Evolutionary conservation across 2,329 filamentous ascomycete species (phyloP), one percentile per base, ranked within the genome.

Genomic region (Fusarium sp.): DNA sequence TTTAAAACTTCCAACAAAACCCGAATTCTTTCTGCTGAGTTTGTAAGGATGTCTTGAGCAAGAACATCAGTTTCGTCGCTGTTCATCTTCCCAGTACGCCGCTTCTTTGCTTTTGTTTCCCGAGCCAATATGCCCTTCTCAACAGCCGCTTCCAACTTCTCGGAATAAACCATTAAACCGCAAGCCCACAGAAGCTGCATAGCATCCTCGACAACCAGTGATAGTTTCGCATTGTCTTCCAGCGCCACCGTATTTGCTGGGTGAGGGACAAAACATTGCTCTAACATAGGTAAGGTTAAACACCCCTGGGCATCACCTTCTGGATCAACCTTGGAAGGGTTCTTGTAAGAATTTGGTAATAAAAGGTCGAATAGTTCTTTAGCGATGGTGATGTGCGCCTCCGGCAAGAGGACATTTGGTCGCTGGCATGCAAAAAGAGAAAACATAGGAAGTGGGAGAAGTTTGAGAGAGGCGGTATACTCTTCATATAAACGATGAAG

Each of bases 171-270:
- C 14, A 81, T 66, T 20, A 72, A 69, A 14, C 78, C 77, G 25
- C 75, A 72, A 4, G 59, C 56, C 78, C 82, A 84, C 4, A 86
- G 77, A 8, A 89, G 78, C 45, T 88, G 83, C 30, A 92, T 73
- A 49, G 93, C 77, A 3, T 83, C 83, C 78, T 95, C 92, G 0
- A 93, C 79, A 30, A 92, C 77, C 11, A 94, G 78, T 3, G 90
- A 89, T 37, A 94, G 82, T 75, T 91, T 92, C 27, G 90, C 89
- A 70, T 96, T 94, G 65, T 93, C 91, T 20, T 87, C 84, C 1
- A 85, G 77, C 8, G 82, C 83, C 15, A 85, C 81, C 0, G 84
- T 87, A 60, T 87, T 89, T 2, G 92, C 90, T 0, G 90, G 82
- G 67, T 85, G 88, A 0, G 87, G 87, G 3, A 93, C 83, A 75